These are phyloP conservation scores for Lipomyces yamanashiensis DNA, from an alignment of 805 yeast genomes.

Conservation along the genomic window DNA sequence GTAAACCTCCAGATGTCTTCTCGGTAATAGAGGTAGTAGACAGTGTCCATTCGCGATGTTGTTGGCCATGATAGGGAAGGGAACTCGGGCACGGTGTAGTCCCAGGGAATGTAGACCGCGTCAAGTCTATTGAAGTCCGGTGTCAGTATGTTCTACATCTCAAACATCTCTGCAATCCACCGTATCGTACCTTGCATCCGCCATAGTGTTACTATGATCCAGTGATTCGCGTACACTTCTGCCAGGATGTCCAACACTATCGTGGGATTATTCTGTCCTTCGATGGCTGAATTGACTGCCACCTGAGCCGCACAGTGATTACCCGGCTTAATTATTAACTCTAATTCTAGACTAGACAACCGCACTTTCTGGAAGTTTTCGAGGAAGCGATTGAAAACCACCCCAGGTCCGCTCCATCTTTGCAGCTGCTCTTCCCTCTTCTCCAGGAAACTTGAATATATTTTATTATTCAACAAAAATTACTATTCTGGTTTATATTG, in stretches of 20 bases:
- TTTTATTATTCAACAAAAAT: not conserved
- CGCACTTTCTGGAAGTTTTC: slow-evolving; percentile 17
- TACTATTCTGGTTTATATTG: not conserved
- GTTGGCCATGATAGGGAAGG: slow-evolving; percentile 83
- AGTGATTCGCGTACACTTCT: no score
- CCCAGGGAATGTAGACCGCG: slow-evolving; percentile 62
- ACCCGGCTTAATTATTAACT: slow-evolving; percentile 8
- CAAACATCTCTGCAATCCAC: not conserved
- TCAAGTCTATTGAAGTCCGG: slow-evolving; percentile 5
- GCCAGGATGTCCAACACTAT: no score
- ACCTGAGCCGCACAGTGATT: slow-evolving; percentile 3
- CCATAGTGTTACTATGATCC: not conserved
- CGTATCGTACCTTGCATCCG: slow-evolving; percentile 21
- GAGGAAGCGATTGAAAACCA: not conserved
- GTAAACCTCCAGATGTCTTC: slow-evolving; percentile 84
- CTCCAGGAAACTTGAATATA: not conserved
- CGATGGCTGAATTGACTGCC: no score
- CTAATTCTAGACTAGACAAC: not conserved
- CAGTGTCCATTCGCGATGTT: slow-evolving; percentile 42
- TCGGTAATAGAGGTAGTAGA: slow-evolving; percentile 62
- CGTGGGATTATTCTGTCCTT: not conserved
- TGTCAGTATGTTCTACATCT: no score
- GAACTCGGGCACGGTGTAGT: slow-evolving; percentile 76
- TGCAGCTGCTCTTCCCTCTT: not conserved
- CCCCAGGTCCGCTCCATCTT: not conserved